A percentile compares a stretch with the other conserved stretches of the same genome.
phyloP scores from a whole-genome alignment of 805 yeast species.

The Metschnikowia rubicola region DNA sequence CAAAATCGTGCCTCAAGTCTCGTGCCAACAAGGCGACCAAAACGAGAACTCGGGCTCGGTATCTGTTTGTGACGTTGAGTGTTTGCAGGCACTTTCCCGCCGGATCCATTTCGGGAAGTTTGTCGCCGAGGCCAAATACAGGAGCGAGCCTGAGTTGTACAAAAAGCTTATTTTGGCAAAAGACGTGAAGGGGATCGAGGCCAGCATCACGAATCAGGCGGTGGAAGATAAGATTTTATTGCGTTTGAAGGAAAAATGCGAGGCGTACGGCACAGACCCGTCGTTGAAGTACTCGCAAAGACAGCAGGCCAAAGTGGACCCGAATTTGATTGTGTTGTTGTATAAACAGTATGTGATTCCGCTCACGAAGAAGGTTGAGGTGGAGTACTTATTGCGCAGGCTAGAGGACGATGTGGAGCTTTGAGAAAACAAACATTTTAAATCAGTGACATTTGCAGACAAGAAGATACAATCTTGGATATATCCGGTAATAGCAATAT shows the following conservation, averaged over 20 bases:
- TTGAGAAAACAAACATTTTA: too few relatives aligned
- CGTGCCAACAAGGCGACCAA: slow-evolving; percentile 68
- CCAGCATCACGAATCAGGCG: slow-evolving; percentile 77
- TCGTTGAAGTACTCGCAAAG: slow-evolving; percentile 65
- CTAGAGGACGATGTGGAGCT: slow-evolving; percentile 6
- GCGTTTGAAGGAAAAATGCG: slow-evolving; percentile 76
- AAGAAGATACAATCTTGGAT: too few relatives aligned
- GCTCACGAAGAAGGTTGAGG: slow-evolving; percentile 90
- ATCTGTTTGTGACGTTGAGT: slow-evolving; percentile 78
- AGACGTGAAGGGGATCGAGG: slow-evolving; percentile 72
- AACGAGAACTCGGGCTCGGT: slow-evolving; percentile 86
- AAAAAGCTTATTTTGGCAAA: slow-evolving; percentile 58
- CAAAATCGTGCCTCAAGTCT: slow-evolving; percentile 70
- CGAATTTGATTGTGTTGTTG: slow-evolving; percentile 76
- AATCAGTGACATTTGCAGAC: too few relatives aligned
- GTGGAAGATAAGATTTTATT: slow-evolving; percentile 83
- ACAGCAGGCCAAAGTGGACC: slow-evolving; percentile 74
- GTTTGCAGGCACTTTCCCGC: slow-evolving; percentile 82
- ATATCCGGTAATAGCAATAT: too few relatives aligned
- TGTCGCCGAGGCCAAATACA: slow-evolving; percentile 94
- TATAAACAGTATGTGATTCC: slow-evolving; percentile 91
- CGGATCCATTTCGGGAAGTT: slow-evolving; percentile 96
- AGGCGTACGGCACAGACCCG: slow-evolving; percentile 86
- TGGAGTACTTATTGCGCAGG: slow-evolving; percentile 83
- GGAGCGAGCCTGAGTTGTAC: slow-evolving; percentile 59